Percentiles rank a stretch among this genome's conserved stretches.
These are phyloP conservation scores for Calamus simplicifolius DNA, from an alignment of 176 grass and related monocot species.

Conservation along the genomic window DNA sequence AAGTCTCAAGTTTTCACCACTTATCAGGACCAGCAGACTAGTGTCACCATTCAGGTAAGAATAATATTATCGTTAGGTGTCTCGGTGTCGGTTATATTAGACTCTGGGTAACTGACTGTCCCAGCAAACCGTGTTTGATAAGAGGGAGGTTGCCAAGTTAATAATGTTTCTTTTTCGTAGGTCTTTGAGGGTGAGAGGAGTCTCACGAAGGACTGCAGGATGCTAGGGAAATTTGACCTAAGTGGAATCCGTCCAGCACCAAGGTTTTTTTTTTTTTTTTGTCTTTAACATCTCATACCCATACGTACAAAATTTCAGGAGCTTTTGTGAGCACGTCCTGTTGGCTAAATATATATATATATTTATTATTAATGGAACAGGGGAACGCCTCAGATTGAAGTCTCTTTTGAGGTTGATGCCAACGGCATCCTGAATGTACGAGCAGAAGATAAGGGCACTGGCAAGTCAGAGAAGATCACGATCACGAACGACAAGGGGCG, in stretches of 20 bases:
- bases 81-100: too few relatives aligned
- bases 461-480: slow-evolving; percentile 51
- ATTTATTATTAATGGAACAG: slow-evolving; percentile 6
- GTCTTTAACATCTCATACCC: not conserved
- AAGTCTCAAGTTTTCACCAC: slow-evolving; percentile 60
- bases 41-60: slow-evolving; percentile 41
- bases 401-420: slow-evolving; percentile 47
- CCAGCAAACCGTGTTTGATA: too few relatives aligned
- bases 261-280: slow-evolving; percentile 19
- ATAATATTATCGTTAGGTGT: too few relatives aligned
- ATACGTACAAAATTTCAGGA: not conserved
- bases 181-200: slow-evolving; percentile 63
- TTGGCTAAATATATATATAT: not conserved
- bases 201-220: slow-evolving; percentile 53
- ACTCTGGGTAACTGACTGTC: too few relatives aligned
- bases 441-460: slow-evolving; percentile 47
- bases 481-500: slow-evolving; percentile 50
- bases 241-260: slow-evolving; percentile 50
- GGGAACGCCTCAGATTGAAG: slow-evolving; percentile 48
- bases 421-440: slow-evolving; percentile 44
- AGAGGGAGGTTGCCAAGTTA: too few relatives aligned
- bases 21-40: slow-evolving; percentile 55
- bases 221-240: slow-evolving; percentile 57
- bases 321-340: not conserved
- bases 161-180: not conserved